Conservation (phyloP, 352 stramenopile genomes). For the Peronosclerospora sorghi region DNA sequence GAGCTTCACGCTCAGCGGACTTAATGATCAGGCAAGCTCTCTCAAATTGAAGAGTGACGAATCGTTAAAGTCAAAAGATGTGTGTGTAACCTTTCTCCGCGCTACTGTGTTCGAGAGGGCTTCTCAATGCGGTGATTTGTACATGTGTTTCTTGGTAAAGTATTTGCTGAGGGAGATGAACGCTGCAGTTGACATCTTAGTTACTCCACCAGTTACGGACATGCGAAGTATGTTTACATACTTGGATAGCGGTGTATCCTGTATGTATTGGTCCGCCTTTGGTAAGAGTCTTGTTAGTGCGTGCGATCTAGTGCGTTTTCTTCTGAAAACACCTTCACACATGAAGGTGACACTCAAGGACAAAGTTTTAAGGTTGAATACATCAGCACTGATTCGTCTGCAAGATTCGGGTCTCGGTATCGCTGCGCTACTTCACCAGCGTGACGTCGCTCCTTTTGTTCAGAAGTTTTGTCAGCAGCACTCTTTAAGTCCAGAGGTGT, state of each 20-base stretch:
- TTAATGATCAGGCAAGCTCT: conserved; percentile 2
- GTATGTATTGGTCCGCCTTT: conserved; percentile 68
- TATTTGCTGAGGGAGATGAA: conserved; percentile 43
- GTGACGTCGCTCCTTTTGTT: conserved; percentile 36
- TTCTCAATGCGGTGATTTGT: conserved; percentile 45
- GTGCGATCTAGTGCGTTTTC: conserved; percentile 50
- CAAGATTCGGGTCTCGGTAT: conserved; percentile 42
- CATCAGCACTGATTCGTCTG: conserved; percentile 34
- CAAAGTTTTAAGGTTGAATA: conserved; percentile 46
- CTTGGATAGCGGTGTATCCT: conserved; percentile 4
- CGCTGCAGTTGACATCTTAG: conserved; percentile 34
- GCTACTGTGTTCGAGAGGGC: conserved; percentile 41
- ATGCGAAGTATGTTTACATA: conserved; percentile 54
- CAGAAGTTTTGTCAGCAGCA: conserved; percentile 31
- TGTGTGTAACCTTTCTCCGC: conserved; percentile 56
- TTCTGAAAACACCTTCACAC: conserved; percentile 35
- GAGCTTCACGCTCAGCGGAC: conserved; percentile 31
- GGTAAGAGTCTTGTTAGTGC: conserved; percentile 57
- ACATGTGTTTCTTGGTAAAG: conserved; percentile 67
- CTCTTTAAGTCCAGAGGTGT: conserved; percentile 15
- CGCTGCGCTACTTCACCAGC: conserved; percentile 46
- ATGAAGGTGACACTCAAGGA: conserved; percentile 40
- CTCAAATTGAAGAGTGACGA: background rate
- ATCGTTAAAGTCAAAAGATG: conserved; percentile 16
- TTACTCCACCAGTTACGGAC: conserved; percentile 31